phyloP scores from a whole-genome alignment of 148 eudicot genomes.

The Oxyria digyna region DNA sequence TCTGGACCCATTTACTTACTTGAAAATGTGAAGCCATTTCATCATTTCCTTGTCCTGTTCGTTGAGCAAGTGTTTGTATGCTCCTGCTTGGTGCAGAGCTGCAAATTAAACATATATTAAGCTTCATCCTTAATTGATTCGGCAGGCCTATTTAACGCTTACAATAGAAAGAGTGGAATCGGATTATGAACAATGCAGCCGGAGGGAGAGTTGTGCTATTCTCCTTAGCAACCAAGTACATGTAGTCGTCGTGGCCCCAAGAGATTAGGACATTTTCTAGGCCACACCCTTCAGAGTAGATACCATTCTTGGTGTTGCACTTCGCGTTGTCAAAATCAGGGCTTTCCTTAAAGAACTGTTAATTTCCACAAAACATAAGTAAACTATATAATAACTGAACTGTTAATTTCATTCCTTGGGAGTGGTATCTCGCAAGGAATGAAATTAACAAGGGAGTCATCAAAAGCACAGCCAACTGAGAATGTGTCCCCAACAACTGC shows the following conservation, averaged over 20 bases:
- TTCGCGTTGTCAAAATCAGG: constrained; percentile 34
- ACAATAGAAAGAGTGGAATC: constrained; percentile 54
- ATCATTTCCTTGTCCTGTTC: constrained; percentile 57
- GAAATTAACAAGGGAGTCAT: constrained; percentile 65
- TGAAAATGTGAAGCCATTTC: constrained; percentile 74
- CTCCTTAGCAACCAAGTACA: constrained; percentile 33
- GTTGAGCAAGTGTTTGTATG: constrained; percentile 69
- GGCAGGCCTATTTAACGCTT: background rate
- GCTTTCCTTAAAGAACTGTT: constrained; percentile 33
- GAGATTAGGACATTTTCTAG: constrained; percentile 45
- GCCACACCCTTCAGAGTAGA: constrained; percentile 46
- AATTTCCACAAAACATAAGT: background rate
- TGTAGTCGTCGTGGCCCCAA: constrained; percentile 67
- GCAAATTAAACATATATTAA: background rate
- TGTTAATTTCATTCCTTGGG: too few species aligned
- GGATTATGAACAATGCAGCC: constrained; percentile 37
- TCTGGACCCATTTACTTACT: constrained; percentile 19
- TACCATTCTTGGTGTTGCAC: constrained; percentile 42
- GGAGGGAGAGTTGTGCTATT: constrained; percentile 39
- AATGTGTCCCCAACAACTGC: constrained; percentile 93
- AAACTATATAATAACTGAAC: too few species aligned
- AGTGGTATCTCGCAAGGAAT: too few species aligned
- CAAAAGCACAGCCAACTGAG: constrained; percentile 88
- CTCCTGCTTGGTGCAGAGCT: constrained; percentile 63
- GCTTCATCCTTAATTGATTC: too few species aligned